Percentiles rank a stretch among this genome's conserved stretches.
Evolutionary conservation across 78 protist genomes (phyloP).

Genomic region (Dictyostelium citrinum): DNA sequence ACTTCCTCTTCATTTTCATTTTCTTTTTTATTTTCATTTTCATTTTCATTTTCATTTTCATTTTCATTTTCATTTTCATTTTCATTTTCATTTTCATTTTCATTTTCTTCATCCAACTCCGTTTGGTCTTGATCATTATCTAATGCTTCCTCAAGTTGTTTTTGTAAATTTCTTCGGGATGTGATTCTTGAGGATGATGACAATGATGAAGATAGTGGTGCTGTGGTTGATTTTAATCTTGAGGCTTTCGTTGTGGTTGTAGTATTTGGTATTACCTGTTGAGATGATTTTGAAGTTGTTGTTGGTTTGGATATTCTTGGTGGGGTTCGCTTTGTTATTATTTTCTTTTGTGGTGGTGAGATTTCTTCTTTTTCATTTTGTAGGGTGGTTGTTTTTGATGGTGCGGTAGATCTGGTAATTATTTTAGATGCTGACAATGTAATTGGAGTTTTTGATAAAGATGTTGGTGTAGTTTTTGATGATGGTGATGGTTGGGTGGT

Average conservation of each 20-base stretch:
- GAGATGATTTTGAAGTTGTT: not conserved
- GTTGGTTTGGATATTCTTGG: not conserved
- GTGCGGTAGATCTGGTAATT: not conserved
- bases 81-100: not conserved
- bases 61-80: not conserved
- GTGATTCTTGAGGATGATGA: too few relatives aligned
- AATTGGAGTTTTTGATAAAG: not conserved
- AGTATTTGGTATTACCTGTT: not conserved
- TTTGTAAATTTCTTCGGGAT: not conserved
- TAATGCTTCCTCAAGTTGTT: not conserved
- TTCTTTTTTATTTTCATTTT: not conserved
- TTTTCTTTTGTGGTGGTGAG: not conserved
- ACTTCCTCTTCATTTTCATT: not conserved
- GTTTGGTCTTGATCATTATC: not conserved
- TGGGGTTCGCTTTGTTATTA: not conserved
- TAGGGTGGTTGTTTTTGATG: not conserved
- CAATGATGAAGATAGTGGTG: too few relatives aligned
- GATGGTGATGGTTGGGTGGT: not conserved
- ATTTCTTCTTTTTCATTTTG: not conserved
- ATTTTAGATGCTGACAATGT: not conserved
- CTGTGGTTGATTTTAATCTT: not conserved
- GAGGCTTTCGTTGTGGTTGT: not conserved
- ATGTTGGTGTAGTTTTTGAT: not conserved
- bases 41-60: not conserved
- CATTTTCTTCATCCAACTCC: not conserved